These are phyloP conservation scores for Caloboletus inedulis DNA, from an alignment of 1,284 basidiomycete species.

Conservation along the genomic window DNA sequence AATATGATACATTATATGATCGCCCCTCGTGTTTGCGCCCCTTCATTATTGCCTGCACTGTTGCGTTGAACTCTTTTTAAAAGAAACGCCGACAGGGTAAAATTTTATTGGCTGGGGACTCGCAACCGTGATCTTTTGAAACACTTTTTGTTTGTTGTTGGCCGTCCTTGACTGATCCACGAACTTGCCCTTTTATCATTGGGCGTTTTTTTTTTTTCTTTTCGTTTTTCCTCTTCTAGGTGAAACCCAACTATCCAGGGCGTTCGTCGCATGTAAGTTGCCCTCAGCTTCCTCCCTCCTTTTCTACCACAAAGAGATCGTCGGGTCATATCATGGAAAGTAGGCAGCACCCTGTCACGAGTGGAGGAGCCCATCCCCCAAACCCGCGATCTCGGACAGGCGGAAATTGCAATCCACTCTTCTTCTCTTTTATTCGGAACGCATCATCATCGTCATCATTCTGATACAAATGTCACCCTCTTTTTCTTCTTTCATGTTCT, in stretches of 20 bases:
- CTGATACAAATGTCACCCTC: neutral
- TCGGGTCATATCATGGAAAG: neutral
- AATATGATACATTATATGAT: conserved; percentile 13
- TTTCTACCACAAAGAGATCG: neutral
- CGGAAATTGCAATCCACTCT: conserved; percentile 15
- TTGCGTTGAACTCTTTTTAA: too few relatives aligned
- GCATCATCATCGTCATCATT: neutral
- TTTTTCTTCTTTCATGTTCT: neutral
- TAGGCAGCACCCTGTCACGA: neutral
- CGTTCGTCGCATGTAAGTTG: conserved; percentile 82
- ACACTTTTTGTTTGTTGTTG: neutral
- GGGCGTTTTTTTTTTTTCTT: too few relatives aligned
- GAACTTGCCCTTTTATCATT: neutral
- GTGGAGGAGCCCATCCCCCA: neutral
- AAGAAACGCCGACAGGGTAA: neutral
- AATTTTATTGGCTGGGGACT: neutral
- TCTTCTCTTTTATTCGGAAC: neutral
- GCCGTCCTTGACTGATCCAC: conserved; percentile 11
- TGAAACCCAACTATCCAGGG: conserved; percentile 93
- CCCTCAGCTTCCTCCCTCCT: neutral
- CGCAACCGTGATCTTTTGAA: neutral
- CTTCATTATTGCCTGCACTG: neutral
- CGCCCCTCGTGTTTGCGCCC: neutral
- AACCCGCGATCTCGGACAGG: neutral
- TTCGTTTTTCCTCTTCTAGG: conserved; percentile 34